phyloP scores from a whole-genome alignment of 2,329 filamentous ascomycete genomes.

The Cladosporium austrohemisphaericum region DNA sequence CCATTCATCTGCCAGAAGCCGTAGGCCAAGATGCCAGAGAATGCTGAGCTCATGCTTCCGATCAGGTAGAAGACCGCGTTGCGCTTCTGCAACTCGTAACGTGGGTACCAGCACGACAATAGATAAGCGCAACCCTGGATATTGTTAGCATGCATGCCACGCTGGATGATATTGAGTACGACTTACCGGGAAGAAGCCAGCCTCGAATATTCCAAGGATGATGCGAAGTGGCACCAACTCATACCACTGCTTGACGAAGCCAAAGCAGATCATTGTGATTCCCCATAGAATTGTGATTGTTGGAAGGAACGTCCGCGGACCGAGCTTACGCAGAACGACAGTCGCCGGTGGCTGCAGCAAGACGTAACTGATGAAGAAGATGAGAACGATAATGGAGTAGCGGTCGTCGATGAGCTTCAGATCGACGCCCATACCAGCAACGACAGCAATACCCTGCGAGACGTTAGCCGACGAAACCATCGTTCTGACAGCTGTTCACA shows the following conservation, averaged over 20 bases:
- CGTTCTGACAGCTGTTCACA: background rate
- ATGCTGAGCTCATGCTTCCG: constrained; percentile 46
- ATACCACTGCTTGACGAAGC: constrained; percentile 54
- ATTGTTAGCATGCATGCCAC: constrained; percentile 13
- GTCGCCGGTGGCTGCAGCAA: constrained; percentile 70
- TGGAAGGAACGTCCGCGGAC: constrained; percentile 39
- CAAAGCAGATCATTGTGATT: constrained; percentile 60
- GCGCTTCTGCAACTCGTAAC: constrained; percentile 38
- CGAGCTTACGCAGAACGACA: constrained; percentile 63
- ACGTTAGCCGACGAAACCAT: constrained; percentile 9
- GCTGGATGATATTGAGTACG: constrained; percentile 14
- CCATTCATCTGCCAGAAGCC: constrained; percentile 45
- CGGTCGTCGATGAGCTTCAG: constrained; percentile 30
- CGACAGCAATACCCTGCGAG: constrained; percentile 32
- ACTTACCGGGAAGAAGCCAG: constrained; percentile 46
- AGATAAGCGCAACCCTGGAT: constrained; percentile 58
- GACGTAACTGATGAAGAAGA: constrained; percentile 73
- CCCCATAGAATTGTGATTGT: constrained; percentile 55
- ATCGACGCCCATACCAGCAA: constrained; percentile 35
- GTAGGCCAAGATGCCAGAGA: constrained; percentile 43
- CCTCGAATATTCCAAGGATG: constrained; percentile 60
- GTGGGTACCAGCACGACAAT: constrained; percentile 57
- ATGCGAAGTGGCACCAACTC: constrained; percentile 55
- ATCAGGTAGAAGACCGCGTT: constrained; percentile 49
- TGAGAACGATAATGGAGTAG: constrained; percentile 52